Conservation (phyloP, 345 rosid genomes). For the Toxicodendron radicans region DNA sequence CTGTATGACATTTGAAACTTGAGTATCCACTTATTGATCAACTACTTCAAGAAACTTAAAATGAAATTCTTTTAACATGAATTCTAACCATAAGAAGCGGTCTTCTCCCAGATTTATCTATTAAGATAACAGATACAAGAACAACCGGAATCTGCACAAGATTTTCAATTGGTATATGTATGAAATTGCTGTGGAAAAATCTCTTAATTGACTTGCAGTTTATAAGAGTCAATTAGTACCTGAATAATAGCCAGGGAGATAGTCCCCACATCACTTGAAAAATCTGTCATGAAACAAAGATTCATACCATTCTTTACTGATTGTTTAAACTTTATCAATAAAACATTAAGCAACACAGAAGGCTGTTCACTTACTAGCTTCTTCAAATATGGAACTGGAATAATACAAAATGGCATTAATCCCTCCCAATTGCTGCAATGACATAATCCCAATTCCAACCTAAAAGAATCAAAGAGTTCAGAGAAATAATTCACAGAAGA, state of each 20-base stretch:
- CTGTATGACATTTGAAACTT: conserved; percentile 14
- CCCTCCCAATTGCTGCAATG: conserved; percentile 51
- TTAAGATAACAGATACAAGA: conserved; percentile 13
- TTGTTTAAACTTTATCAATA: background rate
- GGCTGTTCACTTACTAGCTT: conserved; percentile 31
- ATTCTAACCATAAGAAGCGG: conserved; percentile 33
- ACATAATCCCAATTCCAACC: conserved; percentile 58
- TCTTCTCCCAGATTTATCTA: conserved; percentile 29
- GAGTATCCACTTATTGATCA: background rate
- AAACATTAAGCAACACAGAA: background rate
- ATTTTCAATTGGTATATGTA: background rate
- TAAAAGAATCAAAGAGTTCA: conserved; percentile 13
- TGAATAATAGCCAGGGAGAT: background rate
- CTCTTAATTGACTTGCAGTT: background rate
- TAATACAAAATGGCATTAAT: conserved; percentile 38
- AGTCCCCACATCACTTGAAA: conserved; percentile 13
- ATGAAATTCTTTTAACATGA: background rate
- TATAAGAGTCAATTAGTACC: background rate
- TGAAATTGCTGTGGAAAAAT: background rate
- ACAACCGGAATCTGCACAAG: conserved; percentile 22
- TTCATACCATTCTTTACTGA: background rate
- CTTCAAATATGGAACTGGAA: conserved; percentile 44
- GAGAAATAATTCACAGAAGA: background rate
- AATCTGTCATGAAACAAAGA: conserved; percentile 8
- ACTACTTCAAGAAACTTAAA: background rate